Evolutionary conservation across 495 filamentous ascomycete species (phyloP).

Genomic region (Trichoderma asperelloides): DNA sequence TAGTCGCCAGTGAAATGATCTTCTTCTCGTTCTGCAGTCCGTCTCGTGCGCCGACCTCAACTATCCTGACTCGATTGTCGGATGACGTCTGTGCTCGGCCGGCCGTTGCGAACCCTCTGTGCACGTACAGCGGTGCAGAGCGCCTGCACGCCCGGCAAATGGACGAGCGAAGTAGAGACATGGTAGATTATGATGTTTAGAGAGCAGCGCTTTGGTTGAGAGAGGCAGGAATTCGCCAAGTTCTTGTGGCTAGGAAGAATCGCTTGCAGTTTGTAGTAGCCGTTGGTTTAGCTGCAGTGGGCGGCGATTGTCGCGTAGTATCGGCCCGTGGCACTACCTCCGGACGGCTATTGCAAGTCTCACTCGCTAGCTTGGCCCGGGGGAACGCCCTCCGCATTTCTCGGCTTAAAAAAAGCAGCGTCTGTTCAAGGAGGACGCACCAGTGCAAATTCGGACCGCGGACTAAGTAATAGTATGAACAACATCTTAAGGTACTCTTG

Average conservation of each 20-base stretch:
- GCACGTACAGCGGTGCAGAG: not conserved
- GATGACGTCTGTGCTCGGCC: conserved; percentile 21
- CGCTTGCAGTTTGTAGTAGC: not conserved
- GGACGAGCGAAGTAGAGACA: not conserved
- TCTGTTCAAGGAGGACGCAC: not conserved
- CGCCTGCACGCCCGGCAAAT: conserved; percentile 9
- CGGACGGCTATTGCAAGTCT: not conserved
- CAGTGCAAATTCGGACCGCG: not conserved
- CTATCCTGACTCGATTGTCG: conserved; percentile 53
- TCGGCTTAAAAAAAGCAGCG: conserved; percentile 1
- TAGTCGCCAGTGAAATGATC: conserved; percentile 68
- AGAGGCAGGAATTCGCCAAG: not conserved
- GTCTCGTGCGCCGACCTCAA: conserved; percentile 92
- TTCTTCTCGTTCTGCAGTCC: conserved; percentile 94
- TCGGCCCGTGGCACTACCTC: conserved; percentile 1
- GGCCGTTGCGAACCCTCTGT: conserved; percentile 31
- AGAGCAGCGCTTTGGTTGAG: not conserved
- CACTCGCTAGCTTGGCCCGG: not conserved
- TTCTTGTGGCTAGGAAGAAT: not conserved
- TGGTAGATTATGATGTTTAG: not conserved
- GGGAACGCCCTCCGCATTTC: not conserved
- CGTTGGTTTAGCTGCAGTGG: not conserved
- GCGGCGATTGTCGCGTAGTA: not conserved
- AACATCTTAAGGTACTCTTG: too few species aligned
- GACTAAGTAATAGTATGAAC: not conserved